Evolutionary conservation across 2,329 filamentous ascomycete species (phyloP).

Genomic region (Grosmannia serpens): DNA sequence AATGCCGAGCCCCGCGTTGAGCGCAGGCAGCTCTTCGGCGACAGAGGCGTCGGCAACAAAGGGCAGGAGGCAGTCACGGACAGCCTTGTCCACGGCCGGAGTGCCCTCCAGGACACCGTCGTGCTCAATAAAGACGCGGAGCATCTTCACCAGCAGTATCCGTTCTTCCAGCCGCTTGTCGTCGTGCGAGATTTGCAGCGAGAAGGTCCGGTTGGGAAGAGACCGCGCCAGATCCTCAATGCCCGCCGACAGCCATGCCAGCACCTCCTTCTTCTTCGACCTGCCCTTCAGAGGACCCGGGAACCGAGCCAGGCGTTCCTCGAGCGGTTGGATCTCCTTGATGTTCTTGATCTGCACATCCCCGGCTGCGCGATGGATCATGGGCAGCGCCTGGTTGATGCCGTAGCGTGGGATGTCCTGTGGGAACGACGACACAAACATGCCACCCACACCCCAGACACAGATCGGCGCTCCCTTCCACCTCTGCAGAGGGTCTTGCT

Average conservation of each 20-base stretch:
- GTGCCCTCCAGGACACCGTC: slow-evolving; percentile 74
- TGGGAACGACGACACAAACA: slow-evolving; percentile 74
- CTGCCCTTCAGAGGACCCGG: slow-evolving; percentile 84
- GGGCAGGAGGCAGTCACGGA: slow-evolving; percentile 53
- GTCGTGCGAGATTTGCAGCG: slow-evolving; percentile 40
- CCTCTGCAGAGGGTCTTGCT: slow-evolving; percentile 67
- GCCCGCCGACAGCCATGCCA: slow-evolving; percentile 66
- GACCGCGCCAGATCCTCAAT: slow-evolving; percentile 62
- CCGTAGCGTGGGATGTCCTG: slow-evolving; percentile 80
- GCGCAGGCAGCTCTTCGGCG: slow-evolving; percentile 1
- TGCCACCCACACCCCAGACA: slow-evolving; percentile 78
- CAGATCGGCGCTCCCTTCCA: slow-evolving; percentile 88
- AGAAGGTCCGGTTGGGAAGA: slow-evolving; percentile 35
- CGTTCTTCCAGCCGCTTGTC: slow-evolving; percentile 70
- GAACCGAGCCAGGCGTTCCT: slow-evolving; percentile 67
- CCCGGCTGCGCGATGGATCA: slow-evolving; percentile 71
- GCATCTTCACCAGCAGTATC: slow-evolving; percentile 74
- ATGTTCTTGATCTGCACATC: slow-evolving; percentile 68
- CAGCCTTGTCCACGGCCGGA: slow-evolving; percentile 57
- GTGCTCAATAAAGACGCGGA: slow-evolving; percentile 71
- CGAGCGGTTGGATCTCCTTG: slow-evolving; percentile 60
- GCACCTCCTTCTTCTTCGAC: slow-evolving; percentile 87
- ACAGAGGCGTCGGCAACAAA: slow-evolving; percentile 8
- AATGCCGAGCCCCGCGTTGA: slow-evolving; percentile 11
- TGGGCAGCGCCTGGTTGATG: slow-evolving; percentile 58